Base-by-base conservation (phyloP, 805 yeast genomes). In the Metschnikowia proteae region DNA sequence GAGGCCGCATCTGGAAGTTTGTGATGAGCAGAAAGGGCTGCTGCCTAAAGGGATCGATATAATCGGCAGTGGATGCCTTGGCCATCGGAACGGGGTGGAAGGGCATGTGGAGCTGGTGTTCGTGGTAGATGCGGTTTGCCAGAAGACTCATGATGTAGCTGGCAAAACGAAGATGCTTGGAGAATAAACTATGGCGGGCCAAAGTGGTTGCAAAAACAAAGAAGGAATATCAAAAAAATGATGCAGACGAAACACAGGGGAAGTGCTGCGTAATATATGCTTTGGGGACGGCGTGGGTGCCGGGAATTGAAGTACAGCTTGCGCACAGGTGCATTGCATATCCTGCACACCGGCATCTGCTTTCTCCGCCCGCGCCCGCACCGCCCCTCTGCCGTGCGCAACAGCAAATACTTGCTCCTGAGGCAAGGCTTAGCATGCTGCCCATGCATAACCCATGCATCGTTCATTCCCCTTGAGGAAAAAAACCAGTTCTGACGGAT, bases 1-100 rank as follows among this genome's bases (percentile, higher is more conserved):
- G 39, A 9, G 47, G 29, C 23, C 30, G 41, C 30, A 28, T 36
- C 17, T 4, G 30, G 38, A 30, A 45, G 40, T 49, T 47, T 29
- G 43, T 13, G 17, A 7, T 11, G 32, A 8, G 5, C 22, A 3
- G 39, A 28, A 4, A 22, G 9, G 13, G 10, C 5, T 11, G 40
- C 9, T 4, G 41, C 13, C 25, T 27, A n/a, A 13, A 10, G 41
- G 31, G 13, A 3, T 23, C 5, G 32, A 9, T 28, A 8, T 28
- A 28, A 6, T 28, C 30, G 22, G 25, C n/a, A 5, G 13, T 37
- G 6, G 17, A 10, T 4, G 7, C 11, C n/a, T 9, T n/a, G 23
- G n/a, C 22, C 22, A 7, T 31, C 27, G 39, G 30, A 3, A 11
- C 13, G 3, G 30, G 28, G 28, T 25, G 25, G 22, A 25, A 11